Evolutionary conservation across 1,284 basidiomycete species (phyloP).

Genomic region (Trichosporon coremiiforme): DNA sequence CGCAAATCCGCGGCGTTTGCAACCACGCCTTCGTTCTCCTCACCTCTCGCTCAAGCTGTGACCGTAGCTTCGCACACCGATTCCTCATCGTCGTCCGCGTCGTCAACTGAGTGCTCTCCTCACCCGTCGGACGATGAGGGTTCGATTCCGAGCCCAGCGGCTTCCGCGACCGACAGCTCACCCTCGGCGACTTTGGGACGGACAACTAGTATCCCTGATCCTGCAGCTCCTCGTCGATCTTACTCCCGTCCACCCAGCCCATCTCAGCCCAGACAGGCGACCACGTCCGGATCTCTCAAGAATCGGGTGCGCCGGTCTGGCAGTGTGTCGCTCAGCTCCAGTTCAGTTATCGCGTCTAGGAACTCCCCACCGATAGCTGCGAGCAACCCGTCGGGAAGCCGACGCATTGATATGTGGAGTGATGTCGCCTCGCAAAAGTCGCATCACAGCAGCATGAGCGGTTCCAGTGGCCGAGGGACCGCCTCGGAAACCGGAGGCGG

Average conservation of each 20-base stretch:
- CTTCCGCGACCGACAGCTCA: too few species aligned
- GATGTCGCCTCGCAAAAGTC: constrained; percentile 20
- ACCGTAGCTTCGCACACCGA: constrained; percentile 50
- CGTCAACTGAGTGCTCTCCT: constrained; percentile 35
- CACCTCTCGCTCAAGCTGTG: constrained; percentile 51
- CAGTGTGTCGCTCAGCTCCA: constrained; percentile 32
- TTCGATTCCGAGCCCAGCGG: background rate
- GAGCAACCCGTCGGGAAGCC: background rate
- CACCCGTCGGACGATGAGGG: constrained; percentile 39
- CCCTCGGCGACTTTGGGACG: background rate
- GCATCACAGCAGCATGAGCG: constrained; percentile 29
- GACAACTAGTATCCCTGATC: background rate
- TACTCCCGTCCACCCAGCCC: constrained; percentile 44
- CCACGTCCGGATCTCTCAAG: constrained; percentile 43
- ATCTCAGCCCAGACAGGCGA: constrained; percentile 26
- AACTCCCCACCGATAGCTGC: constrained; percentile 33
- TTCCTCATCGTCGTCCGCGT: constrained; percentile 38
- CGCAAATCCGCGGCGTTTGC: constrained; percentile 49
- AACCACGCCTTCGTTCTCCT: constrained; percentile 54
- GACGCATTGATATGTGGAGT: constrained; percentile 4
- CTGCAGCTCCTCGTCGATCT: constrained; percentile 22
- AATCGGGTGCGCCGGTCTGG: constrained; percentile 39
- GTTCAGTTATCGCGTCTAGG: constrained; percentile 29
- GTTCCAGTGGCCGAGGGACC: constrained; percentile 34
- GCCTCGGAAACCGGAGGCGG: constrained; percentile 24